phyloP scores from a whole-genome alignment of 805 yeast genomes.

The Hanseniaspora mollemarum region DNA sequence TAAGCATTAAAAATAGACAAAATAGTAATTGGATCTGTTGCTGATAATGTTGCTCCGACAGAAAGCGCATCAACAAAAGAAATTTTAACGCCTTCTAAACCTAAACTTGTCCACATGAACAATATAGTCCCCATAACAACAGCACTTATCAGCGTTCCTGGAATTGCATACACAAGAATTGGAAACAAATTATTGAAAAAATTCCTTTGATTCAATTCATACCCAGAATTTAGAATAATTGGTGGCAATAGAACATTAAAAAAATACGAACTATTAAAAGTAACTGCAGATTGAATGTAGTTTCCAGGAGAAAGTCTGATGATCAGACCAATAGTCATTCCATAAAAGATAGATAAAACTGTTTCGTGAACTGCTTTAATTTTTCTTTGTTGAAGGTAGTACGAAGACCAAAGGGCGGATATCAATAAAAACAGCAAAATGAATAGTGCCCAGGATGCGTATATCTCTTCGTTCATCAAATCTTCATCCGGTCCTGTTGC shows the following conservation, averaged over 20 bases:
- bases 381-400: constrained; percentile 78
- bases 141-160: constrained; percentile 90
- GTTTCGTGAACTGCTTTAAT: constrained; percentile 97
- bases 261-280: constrained; percentile 86
- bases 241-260: constrained; percentile 93
- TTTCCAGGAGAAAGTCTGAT: constrained; percentile 91
- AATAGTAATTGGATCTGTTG: constrained; percentile 97
- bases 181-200: constrained; percentile 87
- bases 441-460: constrained; percentile 93
- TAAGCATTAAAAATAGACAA: constrained; percentile 92
- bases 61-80: constrained; percentile 96
- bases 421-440: constrained; percentile 70
- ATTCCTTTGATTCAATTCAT: constrained; percentile 90
- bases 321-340: constrained; percentile 88
- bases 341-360: constrained; percentile 87
- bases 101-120: constrained; percentile 81
- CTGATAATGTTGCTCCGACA: constrained; percentile 94
- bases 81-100: constrained; percentile 74
- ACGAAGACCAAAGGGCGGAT: constrained; percentile 89
- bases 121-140: constrained; percentile 80
- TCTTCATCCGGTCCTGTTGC: constrained; percentile 44
- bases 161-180: constrained; percentile 86
- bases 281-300: constrained; percentile 91
- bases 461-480: constrained; percentile 88
- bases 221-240: constrained; percentile 89